Evolutionary conservation across 768 basidiomycete genomes (phyloP).

Genomic region (Lactarius trivialis): DNA sequence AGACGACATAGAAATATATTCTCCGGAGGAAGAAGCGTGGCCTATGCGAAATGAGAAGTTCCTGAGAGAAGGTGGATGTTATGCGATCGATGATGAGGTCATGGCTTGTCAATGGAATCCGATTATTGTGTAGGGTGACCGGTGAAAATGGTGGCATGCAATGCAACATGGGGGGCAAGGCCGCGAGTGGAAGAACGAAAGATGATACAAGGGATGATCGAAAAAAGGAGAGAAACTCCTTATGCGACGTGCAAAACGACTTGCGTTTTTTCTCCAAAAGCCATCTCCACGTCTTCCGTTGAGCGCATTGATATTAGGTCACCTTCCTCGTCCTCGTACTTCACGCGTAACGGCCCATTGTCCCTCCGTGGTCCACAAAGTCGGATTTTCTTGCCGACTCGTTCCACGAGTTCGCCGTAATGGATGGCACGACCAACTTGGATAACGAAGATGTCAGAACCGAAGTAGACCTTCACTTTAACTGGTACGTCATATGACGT

Average conservation of each 20-base stretch:
- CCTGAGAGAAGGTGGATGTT: constrained; percentile 9
- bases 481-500: constrained; percentile 56
- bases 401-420: constrained; percentile 79
- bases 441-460: constrained; percentile 93
- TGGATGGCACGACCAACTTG: constrained; percentile 76
- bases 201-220: constrained; percentile 4
- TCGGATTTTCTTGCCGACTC: constrained; percentile 88
- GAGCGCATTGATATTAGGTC: constrained; percentile 84
- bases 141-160: constrained; percentile 15
- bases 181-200: constrained; percentile 1
- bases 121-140: constrained; percentile 3
- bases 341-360: constrained; percentile 76
- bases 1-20: constrained; percentile 9
- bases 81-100: constrained; percentile 15
- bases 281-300: constrained; percentile 92
- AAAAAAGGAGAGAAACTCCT: constrained; percentile 24
- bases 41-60: constrained; percentile 6
- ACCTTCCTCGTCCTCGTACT: constrained; percentile 89
- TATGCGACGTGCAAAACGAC: constrained; percentile 76
- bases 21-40: constrained; percentile 12
- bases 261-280: constrained; percentile 83
- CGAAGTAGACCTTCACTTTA: constrained; percentile 91
- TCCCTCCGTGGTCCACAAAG: constrained; percentile 79
- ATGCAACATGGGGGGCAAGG: constrained; percentile 15
- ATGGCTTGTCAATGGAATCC: constrained; percentile 14